These are phyloP conservation scores for Auriculariales sp. DNA, from an alignment of 768 basidiomycete species.

Conservation along the genomic window DNA sequence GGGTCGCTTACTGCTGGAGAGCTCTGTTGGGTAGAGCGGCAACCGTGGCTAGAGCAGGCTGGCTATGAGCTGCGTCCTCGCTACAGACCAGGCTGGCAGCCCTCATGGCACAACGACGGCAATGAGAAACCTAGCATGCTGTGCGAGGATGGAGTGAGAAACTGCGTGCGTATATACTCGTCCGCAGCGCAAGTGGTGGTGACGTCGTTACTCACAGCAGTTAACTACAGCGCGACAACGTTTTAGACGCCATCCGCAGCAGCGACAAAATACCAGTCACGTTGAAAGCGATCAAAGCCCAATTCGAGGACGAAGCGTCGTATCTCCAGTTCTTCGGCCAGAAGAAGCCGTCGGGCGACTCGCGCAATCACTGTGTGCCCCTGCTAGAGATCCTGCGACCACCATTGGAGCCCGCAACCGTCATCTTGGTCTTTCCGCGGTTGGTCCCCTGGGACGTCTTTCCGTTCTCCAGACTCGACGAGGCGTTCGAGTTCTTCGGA, in stretches of 20 bases:
- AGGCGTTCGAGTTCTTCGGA: conserved; percentile 18
- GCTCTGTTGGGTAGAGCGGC: not conserved
- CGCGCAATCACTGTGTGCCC: conserved; percentile 22
- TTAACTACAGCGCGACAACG: not conserved
- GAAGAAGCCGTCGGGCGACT: conserved; percentile 10
- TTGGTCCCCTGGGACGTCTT: conserved; percentile 16
- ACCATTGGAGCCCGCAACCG: conserved; percentile 4
- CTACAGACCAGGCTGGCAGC: not conserved
- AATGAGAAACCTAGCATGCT: not conserved
- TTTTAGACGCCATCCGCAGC: conserved; percentile 17
- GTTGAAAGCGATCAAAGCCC: conserved; percentile 15
- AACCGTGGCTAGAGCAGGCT: not conserved
- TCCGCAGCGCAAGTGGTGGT: not conserved
- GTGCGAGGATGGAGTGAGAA: not conserved
- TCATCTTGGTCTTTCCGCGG: conserved; percentile 21
- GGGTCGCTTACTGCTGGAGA: not conserved
- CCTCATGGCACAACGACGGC: not conserved
- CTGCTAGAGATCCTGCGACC: conserved; percentile 13
- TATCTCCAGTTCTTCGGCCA: conserved; percentile 14
- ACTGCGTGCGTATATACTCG: not conserved
- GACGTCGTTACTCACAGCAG: not conserved
- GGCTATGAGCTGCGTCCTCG: not conserved
- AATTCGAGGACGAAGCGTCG: conserved; percentile 16
- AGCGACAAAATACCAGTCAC: conserved; percentile 16
- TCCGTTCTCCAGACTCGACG: conserved; percentile 20